Evolutionary conservation across 257 asterid genomes (phyloP).

Genomic region (Jacaranda mimosifolia): DNA sequence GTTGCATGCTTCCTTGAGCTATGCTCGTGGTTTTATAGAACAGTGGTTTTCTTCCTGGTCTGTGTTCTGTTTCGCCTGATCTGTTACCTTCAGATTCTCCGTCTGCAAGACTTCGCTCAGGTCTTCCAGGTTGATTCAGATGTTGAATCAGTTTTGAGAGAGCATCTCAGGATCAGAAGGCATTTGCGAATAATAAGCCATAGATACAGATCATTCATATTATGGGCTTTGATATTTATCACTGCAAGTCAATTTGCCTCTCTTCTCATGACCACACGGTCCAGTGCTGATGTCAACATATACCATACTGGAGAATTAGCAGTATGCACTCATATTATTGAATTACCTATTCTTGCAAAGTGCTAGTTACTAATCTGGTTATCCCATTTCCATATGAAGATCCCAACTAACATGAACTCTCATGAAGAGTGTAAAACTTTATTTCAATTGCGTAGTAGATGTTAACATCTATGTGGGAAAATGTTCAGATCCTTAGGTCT

Average conservation of each 20-base stretch:
- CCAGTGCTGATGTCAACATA: slow-evolving; percentile 62
- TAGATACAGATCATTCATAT: slow-evolving; percentile 72
- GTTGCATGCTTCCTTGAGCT: slow-evolving; percentile 56
- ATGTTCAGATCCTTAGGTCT: not conserved
- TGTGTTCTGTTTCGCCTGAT: slow-evolving; percentile 74
- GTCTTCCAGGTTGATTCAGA: slow-evolving; percentile 73
- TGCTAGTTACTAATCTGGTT: not conserved
- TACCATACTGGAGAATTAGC: slow-evolving; percentile 86
- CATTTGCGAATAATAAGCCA: slow-evolving; percentile 84
- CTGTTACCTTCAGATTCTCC: slow-evolving; percentile 89
- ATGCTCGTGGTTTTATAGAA: slow-evolving; percentile 71
- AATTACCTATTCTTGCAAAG: not conserved
- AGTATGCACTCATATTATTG: slow-evolving; percentile 43
- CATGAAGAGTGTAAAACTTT: too few relatives aligned
- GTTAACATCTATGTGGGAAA: too few relatives aligned
- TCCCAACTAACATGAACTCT: too few relatives aligned
- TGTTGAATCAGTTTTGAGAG: slow-evolving; percentile 73
- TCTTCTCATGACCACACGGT: slow-evolving; percentile 76
- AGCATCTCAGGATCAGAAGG: slow-evolving; percentile 81
- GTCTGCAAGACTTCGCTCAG: slow-evolving; percentile 81
- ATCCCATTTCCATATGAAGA: too few relatives aligned
- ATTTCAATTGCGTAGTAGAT: too few relatives aligned
- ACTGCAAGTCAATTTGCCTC: slow-evolving; percentile 84
- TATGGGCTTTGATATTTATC: slow-evolving; percentile 65
- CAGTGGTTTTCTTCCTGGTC: slow-evolving; percentile 56